These are phyloP conservation scores for Boletus coccyginus DNA, from an alignment of 768 basidiomycete species.

Conservation along the genomic window DNA sequence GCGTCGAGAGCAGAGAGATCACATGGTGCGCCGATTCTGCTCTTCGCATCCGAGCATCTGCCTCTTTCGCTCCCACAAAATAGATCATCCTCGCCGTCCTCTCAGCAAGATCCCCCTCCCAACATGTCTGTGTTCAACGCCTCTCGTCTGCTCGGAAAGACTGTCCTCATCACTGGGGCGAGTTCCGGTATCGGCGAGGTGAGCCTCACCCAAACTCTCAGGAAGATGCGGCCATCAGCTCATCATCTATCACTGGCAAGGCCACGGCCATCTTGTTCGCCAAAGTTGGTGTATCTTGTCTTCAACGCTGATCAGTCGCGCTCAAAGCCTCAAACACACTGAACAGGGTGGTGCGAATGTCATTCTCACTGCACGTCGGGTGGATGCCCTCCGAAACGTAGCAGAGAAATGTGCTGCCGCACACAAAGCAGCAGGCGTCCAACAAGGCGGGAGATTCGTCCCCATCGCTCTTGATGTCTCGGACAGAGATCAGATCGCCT, in stretches of 20 bases:
- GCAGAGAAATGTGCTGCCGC: constrained; percentile 63
- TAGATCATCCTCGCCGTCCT: background rate
- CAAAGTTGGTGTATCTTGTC: constrained; percentile 46
- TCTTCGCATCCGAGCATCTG: background rate
- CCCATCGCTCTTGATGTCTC: constrained; percentile 75
- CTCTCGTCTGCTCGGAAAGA: constrained; percentile 77
- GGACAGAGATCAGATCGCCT: constrained; percentile 68
- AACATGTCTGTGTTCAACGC: constrained; percentile 81
- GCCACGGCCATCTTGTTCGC: constrained; percentile 89
- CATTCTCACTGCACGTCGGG: constrained; percentile 78
- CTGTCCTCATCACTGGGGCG: constrained; percentile 86
- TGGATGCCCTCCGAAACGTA: constrained; percentile 69
- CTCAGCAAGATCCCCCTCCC: constrained; percentile 2
- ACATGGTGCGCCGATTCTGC: background rate
- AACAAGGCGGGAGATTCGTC: constrained; percentile 76
- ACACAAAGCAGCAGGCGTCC: constrained; percentile 68
- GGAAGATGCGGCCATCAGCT: background rate
- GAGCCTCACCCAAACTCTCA: constrained; percentile 27
- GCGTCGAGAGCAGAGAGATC: background rate
- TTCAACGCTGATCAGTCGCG: background rate
- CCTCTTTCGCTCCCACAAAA: background rate
- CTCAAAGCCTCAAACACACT: background rate
- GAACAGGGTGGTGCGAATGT: constrained; percentile 81
- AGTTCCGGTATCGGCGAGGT: constrained; percentile 90
- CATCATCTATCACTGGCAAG: constrained; percentile 36